Base-by-base conservation (phyloP, 441 rosid species). In the Viola pubescens region DNA sequence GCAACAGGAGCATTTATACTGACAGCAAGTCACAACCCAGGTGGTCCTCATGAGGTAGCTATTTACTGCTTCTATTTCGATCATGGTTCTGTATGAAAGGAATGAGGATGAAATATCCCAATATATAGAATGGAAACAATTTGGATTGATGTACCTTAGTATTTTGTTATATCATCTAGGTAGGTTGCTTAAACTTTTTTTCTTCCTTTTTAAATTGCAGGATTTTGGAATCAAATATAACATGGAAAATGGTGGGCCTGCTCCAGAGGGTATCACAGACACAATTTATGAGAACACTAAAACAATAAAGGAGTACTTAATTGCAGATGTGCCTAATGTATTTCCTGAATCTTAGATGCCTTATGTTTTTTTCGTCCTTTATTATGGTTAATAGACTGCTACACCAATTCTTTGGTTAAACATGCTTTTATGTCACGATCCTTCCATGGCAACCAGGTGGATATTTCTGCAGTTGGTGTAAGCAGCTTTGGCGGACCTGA, bases 231-330 rank as follows among this genome's bases (percentile, higher is more conserved):
- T 90, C 75, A 94, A 94, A 82, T 94, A 94, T 79, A 94, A 94
- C 80, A 94, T 94, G 99, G 99, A 82, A 77, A 94, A 88, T 63
- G 99, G 99, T 64, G 99, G 99, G 62, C 99, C 99, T 70, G 97
- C 99, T 70, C 97, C 97, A 1, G 99, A 94, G 81, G 90, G 79
- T 51, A 81, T 94, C 70, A 94, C 99, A 37, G 85, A 94, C 73
- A 86, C 86, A 80, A 94, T 94, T 59, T 94, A 81, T 74, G 95
- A 94, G 75, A 88, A 88, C 81, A 90, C 99, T 4, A 94, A 77
- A 79, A 81, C 85, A 59, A 88, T 94, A 72, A 83, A 79, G 66
- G 94, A 94, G 68, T 94, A 94, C 75, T 72, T 82, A 58, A 81
- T 75, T 67, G 91, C 96, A 5, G 88, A 82, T 78, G 73, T 94